These are phyloP conservation scores for Ceriops tagal DNA, from an alignment of 345 rosid species.

Conservation along the genomic window DNA sequence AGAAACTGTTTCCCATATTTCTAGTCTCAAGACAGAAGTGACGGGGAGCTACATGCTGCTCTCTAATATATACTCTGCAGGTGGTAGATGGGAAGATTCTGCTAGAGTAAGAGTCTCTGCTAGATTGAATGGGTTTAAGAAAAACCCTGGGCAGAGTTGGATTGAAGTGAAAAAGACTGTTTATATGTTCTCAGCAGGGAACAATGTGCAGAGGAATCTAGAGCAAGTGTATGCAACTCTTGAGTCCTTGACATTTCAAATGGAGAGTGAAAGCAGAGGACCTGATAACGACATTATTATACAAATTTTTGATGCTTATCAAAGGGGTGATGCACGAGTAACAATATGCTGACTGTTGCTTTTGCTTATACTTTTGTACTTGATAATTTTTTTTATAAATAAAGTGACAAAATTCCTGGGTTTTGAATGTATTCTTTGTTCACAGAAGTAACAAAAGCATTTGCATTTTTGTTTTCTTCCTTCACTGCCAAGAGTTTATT, in stretches of 20 bases:
- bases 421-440: too few relatives aligned
- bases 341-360: background rate
- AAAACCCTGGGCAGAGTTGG: slow-evolving; percentile 67
- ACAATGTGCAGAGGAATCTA: slow-evolving; percentile 21
- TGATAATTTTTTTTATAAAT: too few relatives aligned
- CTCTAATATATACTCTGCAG: slow-evolving; percentile 62
- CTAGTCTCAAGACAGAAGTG: slow-evolving; percentile 31
- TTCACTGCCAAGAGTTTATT: too few relatives aligned
- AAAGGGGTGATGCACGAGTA: background rate
- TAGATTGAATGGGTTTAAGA: slow-evolving; percentile 63
- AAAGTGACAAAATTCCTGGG: too few relatives aligned
- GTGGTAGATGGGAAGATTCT: slow-evolving; percentile 67
- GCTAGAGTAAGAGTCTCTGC: slow-evolving; percentile 58
- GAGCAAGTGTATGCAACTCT: slow-evolving; percentile 24
- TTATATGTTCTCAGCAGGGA: slow-evolving; percentile 48
- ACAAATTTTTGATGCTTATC: background rate
- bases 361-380: too few relatives aligned
- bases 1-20: slow-evolving; percentile 37
- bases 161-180: slow-evolving; percentile 52
- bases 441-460: background rate
- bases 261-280: slow-evolving; percentile 17
- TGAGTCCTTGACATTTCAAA: slow-evolving; percentile 34
- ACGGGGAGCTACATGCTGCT: slow-evolving; percentile 58
- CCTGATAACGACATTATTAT: background rate
- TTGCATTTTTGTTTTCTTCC: background rate